Base-by-base conservation (phyloP, 2,329 filamentous ascomycete species). In the Penicillium sp. region DNA sequence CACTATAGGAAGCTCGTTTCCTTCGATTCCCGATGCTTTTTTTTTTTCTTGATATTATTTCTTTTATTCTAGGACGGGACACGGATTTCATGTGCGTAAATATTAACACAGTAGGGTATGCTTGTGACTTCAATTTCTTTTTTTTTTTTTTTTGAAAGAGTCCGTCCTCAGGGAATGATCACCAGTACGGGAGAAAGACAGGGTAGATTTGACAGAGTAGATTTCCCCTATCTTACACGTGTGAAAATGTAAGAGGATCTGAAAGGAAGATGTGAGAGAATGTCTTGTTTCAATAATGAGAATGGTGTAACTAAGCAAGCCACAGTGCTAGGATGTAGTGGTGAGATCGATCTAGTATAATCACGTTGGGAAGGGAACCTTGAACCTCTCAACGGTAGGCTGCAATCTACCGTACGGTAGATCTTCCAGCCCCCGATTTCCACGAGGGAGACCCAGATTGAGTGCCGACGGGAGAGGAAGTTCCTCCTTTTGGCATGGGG, bases 1-100 rank as follows among this genome's bases (percentile, higher is more conserved):
- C 61, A 64, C 61, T 44, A 63, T 52, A 58, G 62, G 64, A 65
- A 65, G 64, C 61, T 64, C 46, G 55, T 57, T 61, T 47, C 44
- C 44, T 25, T 49, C 23, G 5, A 25, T 16, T 25, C 13, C 23
- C 3, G 3, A 19, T 25, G 9, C 36, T 3, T 19, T n/a, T 21
- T n/a, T 21, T 21, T 34, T 33, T 48, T 25, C 25, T 19, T 27
- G 3, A 16, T 9, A 25, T 29, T 15, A 19, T 31, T 43, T 31
- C 19, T n/a, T 39, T 15, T 4, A 13, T 43, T 41, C 15, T 13
- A 29, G 34, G 23, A n/a, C 19, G 9, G 25, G n/a, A 51, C 6
- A 33, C 19, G 6, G 25, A 9, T 6, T 16, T 7, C 13, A 16
- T 16, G 33, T 45, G 44, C 16, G 16, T 38, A 39, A 57, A 33